A percentile compares a stretch with the other conserved stretches of the same genome.
phyloP scores from a whole-genome alignment of 345 rosid genomes.

The Geranium rotundifolium region DNA sequence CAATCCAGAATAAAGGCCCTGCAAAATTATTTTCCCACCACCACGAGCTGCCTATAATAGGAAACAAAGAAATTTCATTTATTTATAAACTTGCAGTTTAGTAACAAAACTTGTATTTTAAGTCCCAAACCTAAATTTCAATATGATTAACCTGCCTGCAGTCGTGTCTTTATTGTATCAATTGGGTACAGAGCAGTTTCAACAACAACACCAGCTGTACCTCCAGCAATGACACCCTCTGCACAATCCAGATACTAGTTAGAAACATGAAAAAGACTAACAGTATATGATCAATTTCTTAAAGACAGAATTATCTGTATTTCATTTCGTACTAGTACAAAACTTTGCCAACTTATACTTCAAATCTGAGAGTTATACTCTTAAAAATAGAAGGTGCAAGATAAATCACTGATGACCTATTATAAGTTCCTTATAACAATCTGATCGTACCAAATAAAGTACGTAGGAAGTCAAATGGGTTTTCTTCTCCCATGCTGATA shows the following conservation, averaged over 20 bases:
- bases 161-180: conserved; percentile 79
- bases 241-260: conserved; percentile 7
- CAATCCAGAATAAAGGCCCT: conserved; percentile 95
- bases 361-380: no score
- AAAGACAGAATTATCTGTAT: no score
- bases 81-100: no score
- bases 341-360: no score
- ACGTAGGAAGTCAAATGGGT: conserved; percentile 28
- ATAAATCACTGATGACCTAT: not conserved
- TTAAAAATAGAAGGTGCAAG: no score
- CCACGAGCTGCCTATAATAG: conserved; percentile 64
- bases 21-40: conserved; percentile 65
- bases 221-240: conserved; percentile 72
- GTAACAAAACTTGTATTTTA: no score
- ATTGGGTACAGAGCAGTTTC: conserved; percentile 79
- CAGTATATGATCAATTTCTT: not conserved
- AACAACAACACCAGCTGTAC: conserved; percentile 67
- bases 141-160: conserved; percentile 35
- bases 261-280: not conserved
- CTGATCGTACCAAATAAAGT: conserved; percentile 26
- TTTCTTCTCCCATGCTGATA: conserved; percentile 11
- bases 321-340: no score
- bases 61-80: no score
- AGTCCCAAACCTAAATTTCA: not conserved
- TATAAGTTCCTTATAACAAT: not conserved